Evolutionary conservation across 768 basidiomycete species (phyloP), one percentile per base, ranked within the genome.

Genomic region (Macrocybe gigantea): DNA sequence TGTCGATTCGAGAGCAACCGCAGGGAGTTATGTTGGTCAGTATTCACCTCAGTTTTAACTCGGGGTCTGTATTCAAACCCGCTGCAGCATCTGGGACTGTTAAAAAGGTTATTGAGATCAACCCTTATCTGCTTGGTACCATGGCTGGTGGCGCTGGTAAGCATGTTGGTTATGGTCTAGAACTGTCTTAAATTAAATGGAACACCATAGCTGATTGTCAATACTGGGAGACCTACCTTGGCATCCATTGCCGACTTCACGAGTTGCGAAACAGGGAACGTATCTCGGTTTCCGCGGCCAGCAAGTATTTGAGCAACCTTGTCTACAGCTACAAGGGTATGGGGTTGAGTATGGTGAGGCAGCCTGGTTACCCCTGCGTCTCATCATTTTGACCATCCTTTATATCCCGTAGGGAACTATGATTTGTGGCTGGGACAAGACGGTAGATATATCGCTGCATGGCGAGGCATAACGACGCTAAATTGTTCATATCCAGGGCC

Each of bases 341-440:
- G 95, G 96, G 96, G 5, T 68, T 99, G 53, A 94, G 92, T 65
- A 99, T 99, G 95, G 93, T 93, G 47, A n/a, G 83, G 65, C 9
- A 14, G 11, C 15, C 39, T 8, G 33, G 5, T 41, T 44, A 38
- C 42, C 43, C 29, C 14, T 50, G 7, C 15, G 13, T 44, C 31
- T 11, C 14, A 38, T 40, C 45, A 13, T 41, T 15, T 10, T 44
- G 4, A 14, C 50, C 45, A 48, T 38, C 35, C 38, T 35, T 50
- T 33, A 41, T 3, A 41, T 8, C 57, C 22, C 22, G 22, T 22
- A 94, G 93, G 96, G 96, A 43, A 99, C 96, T 0, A 99, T 98
- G 96, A 94, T 99, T 48, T 97, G 94, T 59, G 96, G 96, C 29
- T 98, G 94, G 93, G 96, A 99, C 70, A 98, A 98, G 74, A 97